Evolutionary conservation across 106 monocot species (phyloP), one percentile per base, ranked within the genome.

Genomic region (Agapanthus africanus): DNA sequence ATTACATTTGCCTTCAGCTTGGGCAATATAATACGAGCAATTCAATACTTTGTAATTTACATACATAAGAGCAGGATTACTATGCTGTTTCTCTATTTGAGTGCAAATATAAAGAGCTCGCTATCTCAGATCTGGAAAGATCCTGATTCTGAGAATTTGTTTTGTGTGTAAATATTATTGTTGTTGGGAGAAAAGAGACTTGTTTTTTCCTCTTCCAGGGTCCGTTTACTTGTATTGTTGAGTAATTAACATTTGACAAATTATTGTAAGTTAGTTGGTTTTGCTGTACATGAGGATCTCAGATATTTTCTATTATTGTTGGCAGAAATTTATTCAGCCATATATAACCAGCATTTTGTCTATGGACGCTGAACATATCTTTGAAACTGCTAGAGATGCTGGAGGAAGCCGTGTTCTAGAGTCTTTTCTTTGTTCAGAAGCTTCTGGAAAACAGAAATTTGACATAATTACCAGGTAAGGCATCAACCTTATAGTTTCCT

Each of bases 361-460:
- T 60, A 81, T 84, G 73, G 76, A 84, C 67, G 52, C 67, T 38
- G 71, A 76, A 52, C 70, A 71, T 31, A 22, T 84, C 19, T 49
- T 79, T 18, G 76, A 84, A 79, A 82, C 73, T 63, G 88, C 88
- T 18, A 81, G 70, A 79, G 84, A 88, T 74, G 67, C 79, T 65
- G 81, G 84, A 50, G 84, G 84, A 39, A 37, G 74, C 47, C 81
- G 68, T 41, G 88, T 81, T 40, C 70, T 88, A 23, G 88, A 88
- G 65, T 63, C 76, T 26, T 88, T 88, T 88, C 78, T 88, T 67
- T 72, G 71, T 63, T 88, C 88, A 34, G 78, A 82, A 65, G 76
- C 68, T 38, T 77, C 73, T 25, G 1, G 67, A 57, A 79, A 81
- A 59, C 70, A 79, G 38, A 88, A 88, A 50, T 19, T 44, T 18